These are phyloP conservation scores for Pseudogymnoascus sp. DNA, from an alignment of 2,329 filamentous ascomycete genomes.

Conservation along the genomic window DNA sequence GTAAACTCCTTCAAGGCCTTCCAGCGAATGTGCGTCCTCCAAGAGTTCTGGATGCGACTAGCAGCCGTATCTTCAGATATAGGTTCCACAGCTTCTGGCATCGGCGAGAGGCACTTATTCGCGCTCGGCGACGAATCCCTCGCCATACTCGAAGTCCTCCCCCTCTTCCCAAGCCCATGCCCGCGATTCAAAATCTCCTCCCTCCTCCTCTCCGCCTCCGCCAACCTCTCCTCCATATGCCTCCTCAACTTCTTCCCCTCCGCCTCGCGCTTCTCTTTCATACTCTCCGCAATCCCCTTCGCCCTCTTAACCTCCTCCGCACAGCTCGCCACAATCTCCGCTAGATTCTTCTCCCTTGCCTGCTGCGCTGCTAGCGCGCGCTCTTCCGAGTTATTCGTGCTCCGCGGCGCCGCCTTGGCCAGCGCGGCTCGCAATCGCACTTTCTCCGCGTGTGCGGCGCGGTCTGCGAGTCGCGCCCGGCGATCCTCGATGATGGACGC, in stretches of 20 bases:
- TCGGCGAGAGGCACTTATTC: constrained; percentile 41
- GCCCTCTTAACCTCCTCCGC: constrained; percentile 76
- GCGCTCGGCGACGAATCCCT: constrained; percentile 29
- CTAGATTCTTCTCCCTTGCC: constrained; percentile 69
- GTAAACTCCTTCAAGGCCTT: constrained; percentile 57
- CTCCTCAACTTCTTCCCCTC: constrained; percentile 59
- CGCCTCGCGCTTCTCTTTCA: constrained; percentile 70
- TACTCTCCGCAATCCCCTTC: constrained; percentile 73
- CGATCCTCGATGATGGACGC: constrained; percentile 74
- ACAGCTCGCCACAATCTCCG: constrained; percentile 71
- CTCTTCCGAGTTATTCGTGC: constrained; percentile 62
- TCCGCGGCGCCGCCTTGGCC: constrained; percentile 59
- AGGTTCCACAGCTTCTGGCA: constrained; percentile 38
- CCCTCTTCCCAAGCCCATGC: constrained; percentile 40
- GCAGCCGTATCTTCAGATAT: constrained; percentile 55
- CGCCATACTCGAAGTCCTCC: constrained; percentile 43
- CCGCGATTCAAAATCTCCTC: constrained; percentile 51
- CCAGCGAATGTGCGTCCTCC: constrained; percentile 51
- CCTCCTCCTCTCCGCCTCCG: constrained; percentile 65
- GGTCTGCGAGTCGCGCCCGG: constrained; percentile 69
- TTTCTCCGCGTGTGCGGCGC: constrained; percentile 75
- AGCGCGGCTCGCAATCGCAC: constrained; percentile 67
- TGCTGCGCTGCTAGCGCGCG: constrained; percentile 68
- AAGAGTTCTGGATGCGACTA: constrained; percentile 59
- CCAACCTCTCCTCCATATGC: constrained; percentile 72